A percentile compares a stretch with the other conserved stretches of the same genome.
Evolutionary conservation across 306 rosid species (phyloP).

Genomic region (Alnus glutinosa): DNA sequence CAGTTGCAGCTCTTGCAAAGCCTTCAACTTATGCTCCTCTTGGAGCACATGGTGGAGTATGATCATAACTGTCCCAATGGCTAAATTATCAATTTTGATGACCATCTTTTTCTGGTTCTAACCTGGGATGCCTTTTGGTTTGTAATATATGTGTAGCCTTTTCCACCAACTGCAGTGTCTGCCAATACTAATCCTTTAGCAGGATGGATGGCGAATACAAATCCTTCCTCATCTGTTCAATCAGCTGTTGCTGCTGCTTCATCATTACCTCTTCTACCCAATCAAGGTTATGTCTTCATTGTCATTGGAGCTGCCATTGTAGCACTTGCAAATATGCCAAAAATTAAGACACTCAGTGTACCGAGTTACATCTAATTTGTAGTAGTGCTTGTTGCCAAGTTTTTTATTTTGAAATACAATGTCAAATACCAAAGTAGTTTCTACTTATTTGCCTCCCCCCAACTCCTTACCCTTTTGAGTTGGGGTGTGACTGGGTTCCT

Average conservation of each 20-base stretch:
- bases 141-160: slow-evolving; percentile 39
- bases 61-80: slow-evolving; percentile 18
- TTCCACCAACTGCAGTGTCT: slow-evolving; percentile 34
- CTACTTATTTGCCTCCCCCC: not conserved
- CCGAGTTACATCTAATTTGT: not conserved
- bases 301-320: slow-evolving; percentile 7
- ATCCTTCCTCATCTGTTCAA: slow-evolving; percentile 43
- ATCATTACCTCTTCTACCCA: slow-evolving; percentile 37
- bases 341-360: not conserved
- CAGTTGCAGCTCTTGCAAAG: slow-evolving; percentile 72
- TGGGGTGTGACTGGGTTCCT: not conserved
- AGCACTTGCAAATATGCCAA: not conserved
- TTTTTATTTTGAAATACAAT: not conserved
- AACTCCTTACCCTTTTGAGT: not conserved
- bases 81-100: slow-evolving; percentile 4
- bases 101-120: not conserved
- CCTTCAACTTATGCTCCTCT: slow-evolving; percentile 70
- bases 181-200: slow-evolving; percentile 44
- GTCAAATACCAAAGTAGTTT: not conserved
- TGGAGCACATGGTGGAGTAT: slow-evolving; percentile 69
- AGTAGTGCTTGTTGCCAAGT: not conserved
- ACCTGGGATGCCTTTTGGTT: not conserved
- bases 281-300: slow-evolving; percentile 48
- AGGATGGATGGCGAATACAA: slow-evolving; percentile 44
- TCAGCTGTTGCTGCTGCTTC: slow-evolving; percentile 34